These are phyloP conservation scores for Naematelia aurantialba DNA, from an alignment of 768 basidiomycete genomes.

Conservation along the genomic window DNA sequence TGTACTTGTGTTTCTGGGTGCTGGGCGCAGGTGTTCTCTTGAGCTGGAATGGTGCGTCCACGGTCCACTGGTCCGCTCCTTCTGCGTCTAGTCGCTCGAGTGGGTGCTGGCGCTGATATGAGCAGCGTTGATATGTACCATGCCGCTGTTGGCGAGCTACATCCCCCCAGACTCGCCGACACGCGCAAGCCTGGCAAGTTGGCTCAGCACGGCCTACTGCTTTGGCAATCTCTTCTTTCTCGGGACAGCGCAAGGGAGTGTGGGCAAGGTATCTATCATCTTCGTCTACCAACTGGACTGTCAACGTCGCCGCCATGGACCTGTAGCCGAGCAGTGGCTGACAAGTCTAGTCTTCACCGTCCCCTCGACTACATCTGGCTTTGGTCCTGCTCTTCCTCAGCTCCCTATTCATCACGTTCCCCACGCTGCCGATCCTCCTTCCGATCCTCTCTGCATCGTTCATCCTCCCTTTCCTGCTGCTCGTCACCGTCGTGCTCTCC, in stretches of 20 bases:
- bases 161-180: conserved; percentile 59
- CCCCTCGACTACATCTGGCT: conserved; percentile 26
- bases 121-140: conserved; percentile 80
- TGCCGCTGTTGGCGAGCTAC: conserved; percentile 72
- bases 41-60: conserved; percentile 78
- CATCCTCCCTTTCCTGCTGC: conserved; percentile 66
- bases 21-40: conserved; percentile 75
- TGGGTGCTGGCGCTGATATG: not conserved
- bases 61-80: too few relatives aligned
- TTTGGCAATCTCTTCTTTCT: conserved; percentile 66
- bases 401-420: conserved; percentile 57
- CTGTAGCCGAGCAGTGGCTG: not conserved
- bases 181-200: conserved; percentile 62
- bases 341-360: conserved; percentile 29
- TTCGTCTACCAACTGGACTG: conserved; percentile 55
- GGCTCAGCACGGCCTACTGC: conserved; percentile 62
- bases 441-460: conserved; percentile 63
- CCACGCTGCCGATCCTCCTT: conserved; percentile 57
- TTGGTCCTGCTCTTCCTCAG: conserved; percentile 55
- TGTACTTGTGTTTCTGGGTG: conserved; percentile 51
- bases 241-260: conserved; percentile 60
- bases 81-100: too few relatives aligned
- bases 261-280: conserved; percentile 28
- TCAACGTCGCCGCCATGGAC: conserved; percentile 33
- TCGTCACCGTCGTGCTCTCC: conserved; percentile 62